phyloP scores from a whole-genome alignment of 192 early-diverging fungal species.

The Coemansia sp. region DNA sequence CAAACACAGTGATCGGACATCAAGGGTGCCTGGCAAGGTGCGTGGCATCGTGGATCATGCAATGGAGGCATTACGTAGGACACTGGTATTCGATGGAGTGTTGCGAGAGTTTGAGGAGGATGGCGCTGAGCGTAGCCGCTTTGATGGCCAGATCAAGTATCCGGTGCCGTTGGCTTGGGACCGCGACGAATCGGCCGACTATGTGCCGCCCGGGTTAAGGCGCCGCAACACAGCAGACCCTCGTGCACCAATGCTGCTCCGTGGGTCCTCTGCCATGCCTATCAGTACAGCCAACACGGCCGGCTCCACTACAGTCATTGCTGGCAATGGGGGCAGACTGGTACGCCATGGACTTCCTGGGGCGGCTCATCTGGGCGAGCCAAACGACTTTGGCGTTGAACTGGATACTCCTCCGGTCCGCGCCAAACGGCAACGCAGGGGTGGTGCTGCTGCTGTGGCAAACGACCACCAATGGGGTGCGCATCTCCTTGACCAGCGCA shows the following conservation, averaged over 20 bases:
- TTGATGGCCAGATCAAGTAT: conserved; percentile 18
- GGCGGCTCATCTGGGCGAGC: too few species aligned
- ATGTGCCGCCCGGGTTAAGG: conserved; percentile 25
- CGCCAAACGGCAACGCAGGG: background rate
- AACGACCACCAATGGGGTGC: conserved; percentile 24
- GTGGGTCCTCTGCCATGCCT: too few species aligned
- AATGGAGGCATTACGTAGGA: conserved; percentile 20
- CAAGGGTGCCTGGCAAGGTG: conserved; percentile 25
- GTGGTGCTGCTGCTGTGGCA: too few species aligned
- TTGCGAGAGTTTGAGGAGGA: conserved; percentile 26
- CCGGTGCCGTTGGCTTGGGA: conserved; percentile 32
- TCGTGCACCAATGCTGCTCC: too few species aligned
- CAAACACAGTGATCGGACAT: background rate
- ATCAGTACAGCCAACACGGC: conserved; percentile 17
- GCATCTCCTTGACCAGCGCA: conserved; percentile 30
- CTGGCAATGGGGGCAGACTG: background rate
- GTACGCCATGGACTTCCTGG: background rate
- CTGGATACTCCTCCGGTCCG: background rate
- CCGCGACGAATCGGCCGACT: conserved; percentile 16
- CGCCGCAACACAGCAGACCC: too few species aligned
- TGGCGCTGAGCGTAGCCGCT: conserved; percentile 1
- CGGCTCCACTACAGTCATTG: conserved; percentile 18
- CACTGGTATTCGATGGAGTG: conserved; percentile 22
- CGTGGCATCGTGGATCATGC: conserved; percentile 37
- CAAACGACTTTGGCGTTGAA: background rate